A percentile compares a stretch with the other conserved stretches of the same genome.
Evolutionary conservation across 2,329 filamentous ascomycete species (phyloP).

Genomic region (Alternaria arbusti): DNA sequence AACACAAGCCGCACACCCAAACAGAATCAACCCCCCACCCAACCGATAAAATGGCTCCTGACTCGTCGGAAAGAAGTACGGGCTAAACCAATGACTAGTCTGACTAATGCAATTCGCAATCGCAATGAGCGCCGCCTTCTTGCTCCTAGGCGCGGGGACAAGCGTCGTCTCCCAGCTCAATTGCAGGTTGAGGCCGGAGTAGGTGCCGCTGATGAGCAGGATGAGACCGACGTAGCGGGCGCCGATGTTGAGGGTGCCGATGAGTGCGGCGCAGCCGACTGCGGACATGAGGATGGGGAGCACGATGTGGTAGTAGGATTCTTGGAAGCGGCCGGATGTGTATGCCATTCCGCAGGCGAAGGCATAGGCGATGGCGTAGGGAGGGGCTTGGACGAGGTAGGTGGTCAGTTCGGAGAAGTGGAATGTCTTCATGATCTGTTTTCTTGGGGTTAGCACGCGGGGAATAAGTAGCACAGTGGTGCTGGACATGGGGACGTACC

Average conservation of each 20-base stretch:
- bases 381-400: slow-evolving; percentile 53
- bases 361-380: slow-evolving; percentile 44
- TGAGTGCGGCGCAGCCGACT: slow-evolving; percentile 33
- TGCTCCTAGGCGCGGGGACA: slow-evolving; percentile 50
- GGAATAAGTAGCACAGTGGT: not conserved
- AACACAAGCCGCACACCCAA: slow-evolving; percentile 32
- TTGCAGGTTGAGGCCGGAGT: slow-evolving; percentile 51
- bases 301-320: slow-evolving; percentile 39
- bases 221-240: slow-evolving; percentile 39
- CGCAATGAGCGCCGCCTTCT: slow-evolving; percentile 52
- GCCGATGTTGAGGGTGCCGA: slow-evolving; percentile 37
- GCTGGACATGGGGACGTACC: not conserved
- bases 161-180: slow-evolving; percentile 54
- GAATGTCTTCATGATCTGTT: slow-evolving; percentile 30
- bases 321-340: slow-evolving; percentile 36
- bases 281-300: slow-evolving; percentile 29
- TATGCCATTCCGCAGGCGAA: slow-evolving; percentile 33
- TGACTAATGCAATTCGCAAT: slow-evolving; percentile 53
- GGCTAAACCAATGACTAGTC: slow-evolving; percentile 52
- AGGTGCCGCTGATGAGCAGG: slow-evolving; percentile 46
- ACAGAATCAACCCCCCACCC: slow-evolving; percentile 33
- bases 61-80: slow-evolving; percentile 47
- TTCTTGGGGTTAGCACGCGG: not conserved
- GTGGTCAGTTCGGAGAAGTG: slow-evolving; percentile 33
- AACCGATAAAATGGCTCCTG: slow-evolving; percentile 31